Conservation (phyloP, 2,329 filamentous ascomycete species). For the Xylaria sp. region DNA sequence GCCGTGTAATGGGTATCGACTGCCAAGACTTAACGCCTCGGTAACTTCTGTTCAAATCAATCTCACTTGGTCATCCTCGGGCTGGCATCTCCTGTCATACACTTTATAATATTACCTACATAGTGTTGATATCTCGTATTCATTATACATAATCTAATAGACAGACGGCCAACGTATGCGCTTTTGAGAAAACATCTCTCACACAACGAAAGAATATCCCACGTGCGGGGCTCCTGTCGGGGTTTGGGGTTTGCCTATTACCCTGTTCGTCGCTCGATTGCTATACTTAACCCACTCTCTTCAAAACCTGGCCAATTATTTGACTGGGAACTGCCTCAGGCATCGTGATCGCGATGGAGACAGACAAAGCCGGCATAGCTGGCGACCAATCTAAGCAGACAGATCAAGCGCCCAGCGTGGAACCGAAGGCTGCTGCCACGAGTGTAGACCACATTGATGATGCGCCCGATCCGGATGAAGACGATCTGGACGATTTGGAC, state of each 20-base stretch:
- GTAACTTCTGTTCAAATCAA: constrained; percentile 23
- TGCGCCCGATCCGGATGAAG: constrained; percentile 90
- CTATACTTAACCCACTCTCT: not conserved
- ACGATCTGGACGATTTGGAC: constrained; percentile 87
- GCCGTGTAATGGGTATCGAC: not conserved
- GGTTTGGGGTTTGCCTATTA: constrained; percentile 4
- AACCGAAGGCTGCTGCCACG: constrained; percentile 41
- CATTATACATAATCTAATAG: not conserved
- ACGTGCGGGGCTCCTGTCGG: constrained; percentile 20
- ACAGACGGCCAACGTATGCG: not conserved
- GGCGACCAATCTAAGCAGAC: constrained; percentile 34
- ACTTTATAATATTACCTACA: not conserved
- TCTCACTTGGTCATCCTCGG: constrained; percentile 15
- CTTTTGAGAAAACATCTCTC: not conserved
- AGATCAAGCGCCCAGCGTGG: constrained; percentile 37
- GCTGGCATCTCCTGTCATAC: not conserved
- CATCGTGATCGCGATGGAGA: constrained; percentile 38
- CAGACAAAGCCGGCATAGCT: constrained; percentile 34
- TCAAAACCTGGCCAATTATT: not conserved
- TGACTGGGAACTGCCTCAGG: not conserved
- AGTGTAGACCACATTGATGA: constrained; percentile 57
- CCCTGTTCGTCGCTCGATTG: constrained; percentile 3
- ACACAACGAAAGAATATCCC: not conserved
- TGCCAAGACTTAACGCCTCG: constrained; percentile 33
- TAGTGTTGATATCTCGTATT: not conserved